These are phyloP conservation scores for Phytopythium chamaehyphon DNA, from an alignment of 352 stramenopile genomes.

Conservation along the genomic window DNA sequence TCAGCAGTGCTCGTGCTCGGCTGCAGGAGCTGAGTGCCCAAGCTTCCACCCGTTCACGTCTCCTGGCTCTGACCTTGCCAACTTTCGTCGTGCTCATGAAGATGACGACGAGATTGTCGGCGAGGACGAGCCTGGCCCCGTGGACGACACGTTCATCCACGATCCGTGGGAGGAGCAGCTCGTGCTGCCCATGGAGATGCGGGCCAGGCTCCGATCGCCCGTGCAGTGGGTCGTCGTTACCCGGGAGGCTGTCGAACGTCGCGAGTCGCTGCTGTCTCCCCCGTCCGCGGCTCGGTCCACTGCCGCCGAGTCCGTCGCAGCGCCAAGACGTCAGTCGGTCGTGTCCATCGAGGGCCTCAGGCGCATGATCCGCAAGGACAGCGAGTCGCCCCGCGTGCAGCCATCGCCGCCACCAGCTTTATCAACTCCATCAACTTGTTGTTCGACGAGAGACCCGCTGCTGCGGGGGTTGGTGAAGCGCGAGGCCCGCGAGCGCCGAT, in stretches of 20 bases:
- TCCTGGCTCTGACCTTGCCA: no score
- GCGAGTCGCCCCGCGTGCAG: slow-evolving; percentile 2
- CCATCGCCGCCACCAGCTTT: background rate
- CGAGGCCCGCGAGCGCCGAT: background rate
- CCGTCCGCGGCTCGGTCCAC: background rate
- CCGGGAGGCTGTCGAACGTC: slow-evolving; percentile 17
- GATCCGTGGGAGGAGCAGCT: slow-evolving; percentile 29
- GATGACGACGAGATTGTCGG: background rate
- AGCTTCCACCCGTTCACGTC: slow-evolving; percentile 37
- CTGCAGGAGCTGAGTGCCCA: slow-evolving; percentile 2
- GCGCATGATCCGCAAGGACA: background rate
- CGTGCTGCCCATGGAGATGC: slow-evolving; percentile 30
- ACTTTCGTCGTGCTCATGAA: no score
- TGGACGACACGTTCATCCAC: slow-evolving; percentile 20
- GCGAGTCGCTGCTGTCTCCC: slow-evolving; percentile 23
- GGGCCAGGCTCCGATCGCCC: slow-evolving; percentile 11
- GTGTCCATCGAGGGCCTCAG: background rate
- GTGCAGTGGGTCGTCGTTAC: slow-evolving; percentile 37
- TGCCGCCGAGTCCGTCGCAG: background rate
- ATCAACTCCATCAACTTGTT: no score
- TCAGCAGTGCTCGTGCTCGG: slow-evolving; percentile 20
- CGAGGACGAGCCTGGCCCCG: slow-evolving; percentile 15
- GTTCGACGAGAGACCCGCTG: slow-evolving; percentile 4
- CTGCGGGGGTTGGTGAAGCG: slow-evolving; percentile 12
- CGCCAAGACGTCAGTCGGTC: background rate